Evolutionary conservation across 2,329 filamentous ascomycete genomes (phyloP), one percentile per base, ranked within the genome.

Genomic region (Zymoseptoria pseudotritici): DNA sequence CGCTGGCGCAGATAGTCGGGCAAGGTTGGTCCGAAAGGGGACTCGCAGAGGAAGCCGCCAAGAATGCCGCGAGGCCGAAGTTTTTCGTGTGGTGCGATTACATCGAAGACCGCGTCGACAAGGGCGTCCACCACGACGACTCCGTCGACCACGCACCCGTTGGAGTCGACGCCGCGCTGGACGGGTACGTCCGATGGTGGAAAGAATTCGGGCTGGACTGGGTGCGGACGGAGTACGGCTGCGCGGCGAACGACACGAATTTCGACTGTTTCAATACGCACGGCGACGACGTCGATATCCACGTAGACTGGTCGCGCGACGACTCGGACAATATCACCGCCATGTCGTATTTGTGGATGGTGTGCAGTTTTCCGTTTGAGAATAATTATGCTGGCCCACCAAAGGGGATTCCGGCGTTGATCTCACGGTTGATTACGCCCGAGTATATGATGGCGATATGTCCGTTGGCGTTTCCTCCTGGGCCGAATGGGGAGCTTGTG

Each of bases 311-410:
- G 71, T 1, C 72, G 22, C 22, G 2, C 22, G 22, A 24, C 22
- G 22, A 24, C 22, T 24, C 81, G 5, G 62, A 62, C 54, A 85
- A 86, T 67, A 57, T 66, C 0, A 65, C 74, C 29, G 76, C 81
- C 63, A 73, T 82, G 0, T 81, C 83, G 61, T 86, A 83, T 83
- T 69, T 75, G 13, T 87, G 84, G 83, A 78, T 85, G 71, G 74
- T 79, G 2, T 86, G 84, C 75, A 86, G 86, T 67, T 82, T 86
- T 69, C 83, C 84, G 19, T 80, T 83, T 59, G 79, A 74, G 58
- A 83, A 78, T 70, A 85, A 79, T 77, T 81, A 84, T 69, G 79
- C 79, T 61, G 80, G 80, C 21, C 80, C 81, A 8, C 82, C 83
- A 0, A 50, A 66, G 3, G 70, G 67, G 58, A 70, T 65, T 1